Evolutionary conservation across 2,329 filamentous ascomycete genomes (phyloP), one percentile per base, ranked within the genome.

Genomic region (Phoma herbarum): DNA sequence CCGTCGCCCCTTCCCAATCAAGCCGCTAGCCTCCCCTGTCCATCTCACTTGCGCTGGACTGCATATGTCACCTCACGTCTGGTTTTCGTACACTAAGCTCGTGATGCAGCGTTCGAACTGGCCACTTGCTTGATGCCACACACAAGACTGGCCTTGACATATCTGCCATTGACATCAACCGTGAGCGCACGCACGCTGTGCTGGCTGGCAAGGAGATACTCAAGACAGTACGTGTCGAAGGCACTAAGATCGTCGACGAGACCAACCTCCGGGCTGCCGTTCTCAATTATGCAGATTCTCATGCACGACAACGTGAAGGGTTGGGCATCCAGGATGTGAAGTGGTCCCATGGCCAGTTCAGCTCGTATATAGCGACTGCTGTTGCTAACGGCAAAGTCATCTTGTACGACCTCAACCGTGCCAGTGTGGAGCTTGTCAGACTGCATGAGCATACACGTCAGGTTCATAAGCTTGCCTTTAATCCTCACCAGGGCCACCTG

Each of bases 61-160:
- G 16, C 25, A 47, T 35, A 41, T 44, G n/a, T 44, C 43, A 47
- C 33, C 18, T 35, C 23, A 26, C 29, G 42, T 52, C 47, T 55
- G 35, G 22, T 57, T 26, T 43, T 43, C 54, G 25, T 46, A 20
- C 49, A 55, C 62, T 66, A 59, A 66, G 61, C 29, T 29, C 3
- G 12, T 46, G 14, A 44, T 62, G 56, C 68, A 78, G 76, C 60
- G 66, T 75, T 60, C 83, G 80, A 59, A 78, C 81, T 43, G 79
- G 79, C 57, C 79, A 79, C 57, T 83, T 82, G 41, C 83, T 84
- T 68, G 84, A 86, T 65, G 80, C 86, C 57, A 84, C 82, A 68
- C 85, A 89, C 74, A 84, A 83, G 66, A 89, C 87, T n/a, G 86
- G 86, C 44, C 82, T 89, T 52, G 83, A 86, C 61, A 88, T 89